Evolutionary conservation across 108 stramenopile genomes (phyloP), one percentile per base, ranked within the genome.

Genomic region (Nannochloropsis gaditana): DNA sequence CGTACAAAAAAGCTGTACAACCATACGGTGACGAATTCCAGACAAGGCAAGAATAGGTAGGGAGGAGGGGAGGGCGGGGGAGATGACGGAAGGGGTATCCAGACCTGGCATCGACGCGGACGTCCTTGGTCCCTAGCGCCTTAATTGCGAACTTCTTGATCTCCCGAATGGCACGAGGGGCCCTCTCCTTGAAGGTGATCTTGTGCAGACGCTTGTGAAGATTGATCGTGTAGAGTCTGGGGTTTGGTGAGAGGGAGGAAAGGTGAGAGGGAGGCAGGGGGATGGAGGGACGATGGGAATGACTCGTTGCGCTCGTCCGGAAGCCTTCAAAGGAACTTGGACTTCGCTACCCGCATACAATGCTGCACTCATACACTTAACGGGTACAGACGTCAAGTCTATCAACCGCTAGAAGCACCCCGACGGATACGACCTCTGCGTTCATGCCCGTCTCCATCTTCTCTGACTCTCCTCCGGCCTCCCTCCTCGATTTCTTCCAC

Each of bases 111-210:
- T 89, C 88, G 43, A 90, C 86, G 6, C 88, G 88, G 45, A 89
- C 89, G 84, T 90, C 89, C 91, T 91, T 92, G 50, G 99, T 99
- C 86, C 93, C 93, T 98, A 99, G 99, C 85, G 93, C 93, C 90
- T 96, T 93, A 85, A 90, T 85, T 44, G 98, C 99, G 89, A 99
- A 99, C 86, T 93, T 92, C 84, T 93, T 93, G 91, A 99, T 95
- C 89, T 95, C 96, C 91, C 97, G 96, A 90, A 99, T 90, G 42
- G 98, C 99, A 82, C 96, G 93, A 31, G 99, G 98, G 83, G 99
- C 98, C 84, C 94, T 94, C 83, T 95, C 93, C 96, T 98, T 98
- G 94, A 97, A 96, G 91, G 96, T 90, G 31, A 93, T 86, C 89
- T 92, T 94, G 93, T 96, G 94, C 81, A 94, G 90, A 45, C 94